A percentile compares a stretch with the other conserved stretches of the same genome.
phyloP scores from a whole-genome alignment of 2,329 filamentous ascomycete genomes.

The Colletotrichum sp. region DNA sequence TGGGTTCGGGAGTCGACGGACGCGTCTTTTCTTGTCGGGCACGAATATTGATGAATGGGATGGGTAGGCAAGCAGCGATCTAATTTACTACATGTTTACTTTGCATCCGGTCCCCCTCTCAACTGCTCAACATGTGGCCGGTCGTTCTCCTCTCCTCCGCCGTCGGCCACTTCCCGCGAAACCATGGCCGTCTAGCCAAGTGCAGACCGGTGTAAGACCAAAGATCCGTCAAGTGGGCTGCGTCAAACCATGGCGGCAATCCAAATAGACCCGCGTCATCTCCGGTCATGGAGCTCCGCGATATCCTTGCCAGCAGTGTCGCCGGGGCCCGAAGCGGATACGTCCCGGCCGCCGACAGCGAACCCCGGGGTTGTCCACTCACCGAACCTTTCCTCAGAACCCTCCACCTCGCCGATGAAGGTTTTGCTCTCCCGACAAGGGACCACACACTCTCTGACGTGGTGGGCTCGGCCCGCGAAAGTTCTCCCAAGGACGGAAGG shows the following conservation, averaged over 20 bases:
- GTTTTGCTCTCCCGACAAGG: not conserved
- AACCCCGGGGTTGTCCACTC: not conserved
- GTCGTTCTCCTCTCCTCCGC: not conserved
- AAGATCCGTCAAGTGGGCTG: not conserved
- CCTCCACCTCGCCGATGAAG: not conserved
- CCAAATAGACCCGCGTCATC: not conserved
- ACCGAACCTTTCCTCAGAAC: not conserved
- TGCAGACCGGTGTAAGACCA: not conserved
- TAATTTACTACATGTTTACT: not conserved
- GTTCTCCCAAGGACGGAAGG: not conserved
- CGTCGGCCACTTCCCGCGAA: not conserved
- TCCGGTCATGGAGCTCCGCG: not conserved
- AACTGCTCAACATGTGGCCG: not conserved
- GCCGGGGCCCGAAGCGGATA: not conserved
- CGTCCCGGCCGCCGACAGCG: conserved; percentile 2
- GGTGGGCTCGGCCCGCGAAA: conserved; percentile 1
- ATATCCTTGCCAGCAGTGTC: not conserved
- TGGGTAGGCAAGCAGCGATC: not conserved
- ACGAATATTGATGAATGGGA: not conserved
- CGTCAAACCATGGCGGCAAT: not conserved
- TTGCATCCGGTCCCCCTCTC: not conserved
- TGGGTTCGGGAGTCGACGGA: not conserved
- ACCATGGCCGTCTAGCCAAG: not conserved
- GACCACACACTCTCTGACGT: not conserved
- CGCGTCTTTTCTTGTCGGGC: not conserved